Conservation (phyloP, 1,284 basidiomycete species). For the Ustanciosporium gigantosporum region DNA sequence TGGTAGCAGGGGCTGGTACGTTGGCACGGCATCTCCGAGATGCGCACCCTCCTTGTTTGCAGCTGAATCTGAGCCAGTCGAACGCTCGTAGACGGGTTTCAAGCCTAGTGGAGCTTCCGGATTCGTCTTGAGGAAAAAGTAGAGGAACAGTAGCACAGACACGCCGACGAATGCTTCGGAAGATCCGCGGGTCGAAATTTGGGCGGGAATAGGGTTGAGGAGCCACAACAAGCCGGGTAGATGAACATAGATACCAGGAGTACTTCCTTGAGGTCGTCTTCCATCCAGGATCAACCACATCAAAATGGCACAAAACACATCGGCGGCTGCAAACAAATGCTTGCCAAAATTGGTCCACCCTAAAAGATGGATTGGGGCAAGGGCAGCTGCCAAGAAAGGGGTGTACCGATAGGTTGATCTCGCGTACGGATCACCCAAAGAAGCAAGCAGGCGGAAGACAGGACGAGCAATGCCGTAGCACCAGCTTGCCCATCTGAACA, state of each 20-base stretch:
- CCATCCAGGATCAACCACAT: constrained; percentile 71
- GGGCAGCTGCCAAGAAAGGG: constrained; percentile 80
- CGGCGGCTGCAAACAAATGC: constrained; percentile 81
- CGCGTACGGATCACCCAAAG: constrained; percentile 76
- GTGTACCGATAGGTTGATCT: constrained; percentile 95
- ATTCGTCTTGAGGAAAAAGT: constrained; percentile 44
- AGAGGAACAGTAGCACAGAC: constrained; percentile 76
- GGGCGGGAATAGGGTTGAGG: constrained; percentile 89
- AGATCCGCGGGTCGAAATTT: constrained; percentile 93
- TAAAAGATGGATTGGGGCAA: constrained; percentile 76
- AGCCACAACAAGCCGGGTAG: constrained; percentile 71
- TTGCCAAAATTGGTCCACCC: constrained; percentile 68
- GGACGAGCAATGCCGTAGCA: constrained; percentile 38
- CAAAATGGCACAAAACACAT: constrained; percentile 78
- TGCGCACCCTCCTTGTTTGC: neutral
- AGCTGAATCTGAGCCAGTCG: too few relatives aligned
- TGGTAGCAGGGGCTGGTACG: constrained; percentile 23
- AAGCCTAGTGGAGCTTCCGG: constrained; percentile 41
- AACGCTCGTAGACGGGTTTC: neutral
- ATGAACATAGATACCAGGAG: constrained; percentile 30
- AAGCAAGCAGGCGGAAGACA: constrained; percentile 42
- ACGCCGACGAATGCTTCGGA: constrained; percentile 86
- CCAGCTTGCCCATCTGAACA: constrained; percentile 26
- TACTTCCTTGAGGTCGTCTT: constrained; percentile 19
- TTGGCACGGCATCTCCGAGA: neutral